Conservation (phyloP, 345 rosid species). For the Limnanthes douglasii region DNA sequence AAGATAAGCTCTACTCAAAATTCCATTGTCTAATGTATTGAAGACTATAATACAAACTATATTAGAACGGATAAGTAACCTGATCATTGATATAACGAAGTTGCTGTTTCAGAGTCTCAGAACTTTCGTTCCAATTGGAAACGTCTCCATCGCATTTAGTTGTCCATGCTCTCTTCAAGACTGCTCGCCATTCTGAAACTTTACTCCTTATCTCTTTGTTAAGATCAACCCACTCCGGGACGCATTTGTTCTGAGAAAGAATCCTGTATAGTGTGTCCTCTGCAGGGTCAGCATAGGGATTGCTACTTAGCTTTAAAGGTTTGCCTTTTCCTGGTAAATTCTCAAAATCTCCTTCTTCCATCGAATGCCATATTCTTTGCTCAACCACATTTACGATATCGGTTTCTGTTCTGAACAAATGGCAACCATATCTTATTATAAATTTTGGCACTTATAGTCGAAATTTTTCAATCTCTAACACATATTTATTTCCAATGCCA, state of each 20-base stretch:
- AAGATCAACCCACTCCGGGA: conserved; percentile 91
- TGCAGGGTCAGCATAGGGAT: conserved; percentile 84
- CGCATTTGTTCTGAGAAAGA: conserved; percentile 67
- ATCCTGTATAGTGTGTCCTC: conserved; percentile 78
- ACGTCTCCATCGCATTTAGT: conserved; percentile 29
- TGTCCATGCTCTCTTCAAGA: conserved; percentile 67
- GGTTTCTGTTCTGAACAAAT: conserved; percentile 61
- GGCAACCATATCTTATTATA: too few species aligned
- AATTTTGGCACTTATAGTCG: too few species aligned
- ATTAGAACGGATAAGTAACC: too few species aligned
- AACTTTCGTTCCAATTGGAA: conserved; percentile 31
- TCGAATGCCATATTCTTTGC: conserved; percentile 91
- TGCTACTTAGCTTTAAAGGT: conserved; percentile 45
- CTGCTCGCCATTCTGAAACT: conserved; percentile 48
- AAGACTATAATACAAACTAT: too few species aligned
- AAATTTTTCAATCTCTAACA: too few species aligned
- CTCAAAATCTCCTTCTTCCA: conserved; percentile 94
- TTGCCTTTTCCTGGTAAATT: conserved; percentile 91
- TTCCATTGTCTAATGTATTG: too few species aligned
- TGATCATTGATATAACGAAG: conserved; percentile 56
- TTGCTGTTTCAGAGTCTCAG: conserved; percentile 30
- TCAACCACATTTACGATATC: conserved; percentile 75
- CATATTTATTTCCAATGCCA: too few species aligned
- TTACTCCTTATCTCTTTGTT: conserved; percentile 62
- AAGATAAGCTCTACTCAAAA: too few species aligned